These are phyloP conservation scores for Brassica cretica DNA, from an alignment of 345 rosid species.

Conservation along the genomic window DNA sequence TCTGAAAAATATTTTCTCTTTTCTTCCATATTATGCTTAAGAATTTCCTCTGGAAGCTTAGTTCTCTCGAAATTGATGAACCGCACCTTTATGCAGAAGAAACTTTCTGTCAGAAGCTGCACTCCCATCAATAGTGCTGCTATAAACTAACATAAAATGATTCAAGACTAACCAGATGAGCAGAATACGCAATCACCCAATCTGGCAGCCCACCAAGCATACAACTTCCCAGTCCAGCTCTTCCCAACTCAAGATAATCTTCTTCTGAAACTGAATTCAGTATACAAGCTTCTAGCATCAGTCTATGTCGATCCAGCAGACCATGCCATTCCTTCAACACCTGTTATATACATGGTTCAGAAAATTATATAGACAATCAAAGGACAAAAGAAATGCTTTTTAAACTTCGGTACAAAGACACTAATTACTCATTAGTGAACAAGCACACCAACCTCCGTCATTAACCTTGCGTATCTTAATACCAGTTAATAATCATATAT, in stretches of 20 bases:
- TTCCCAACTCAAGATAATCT: conserved; percentile 92
- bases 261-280: conserved; percentile 83
- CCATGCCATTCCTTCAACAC: conserved; percentile 94
- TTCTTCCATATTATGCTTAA: conserved; percentile 91
- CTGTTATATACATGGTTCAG: conserved; percentile 45
- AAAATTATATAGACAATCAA: background rate
- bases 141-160: conserved; percentile 6
- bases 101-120: conserved; percentile 22
- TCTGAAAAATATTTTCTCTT: conserved; percentile 81
- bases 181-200: conserved; percentile 94
- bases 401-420: conserved; percentile 11
- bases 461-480: conserved; percentile 13
- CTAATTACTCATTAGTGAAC: conserved; percentile 15
- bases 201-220: conserved; percentile 96
- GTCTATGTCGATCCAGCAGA: conserved; percentile 71
- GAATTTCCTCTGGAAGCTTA: conserved; percentile 90
- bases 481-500: conserved; percentile 23
- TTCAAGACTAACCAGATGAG: conserved; percentile 75
- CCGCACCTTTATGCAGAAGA: conserved; percentile 70
- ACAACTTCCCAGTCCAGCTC: conserved; percentile 98
- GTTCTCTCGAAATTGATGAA: conserved; percentile 94
- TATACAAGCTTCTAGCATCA: conserved; percentile 92
- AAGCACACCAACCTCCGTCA: conserved; percentile 17
- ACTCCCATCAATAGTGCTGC: conserved; percentile 9
- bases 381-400: background rate